Base-by-base conservation (phyloP, 768 basidiomycete species). In the Mycena belliarum region DNA sequence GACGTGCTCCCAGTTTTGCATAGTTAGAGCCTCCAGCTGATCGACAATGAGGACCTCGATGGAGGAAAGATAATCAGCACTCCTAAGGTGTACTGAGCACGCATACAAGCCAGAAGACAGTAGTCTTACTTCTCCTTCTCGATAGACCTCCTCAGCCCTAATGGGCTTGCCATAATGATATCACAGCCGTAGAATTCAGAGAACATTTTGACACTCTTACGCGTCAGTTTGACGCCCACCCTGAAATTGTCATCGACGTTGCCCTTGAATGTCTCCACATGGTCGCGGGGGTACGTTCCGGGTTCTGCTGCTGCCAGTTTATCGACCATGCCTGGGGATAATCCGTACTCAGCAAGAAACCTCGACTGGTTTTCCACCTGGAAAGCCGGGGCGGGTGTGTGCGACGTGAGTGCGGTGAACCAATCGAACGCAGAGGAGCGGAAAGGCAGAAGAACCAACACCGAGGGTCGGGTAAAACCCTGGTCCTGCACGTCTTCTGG, bases 1-100 rank as follows among this genome's bases (percentile, higher is more conserved):
- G 20, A 95, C 82, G 67, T 98, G 97, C 37, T 98, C 95, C 97
- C 97, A 99, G 66, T 99, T 99, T 75, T 98, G 97, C 97, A 98
- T 98, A 4, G 85, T 82, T 65, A 98, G 81, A 4, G 89, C 89
- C 70, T 98, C 94, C 78, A 93, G 79, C 67, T 97, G 95, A 70
- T 98, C 97, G 16, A 93, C 79, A n/a, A 98, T 74, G 21, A 94
- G 74, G 6, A 98, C 73, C 68, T 99, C 97, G 53, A 99, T 90
- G 3, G 94, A 96, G 12, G 92, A 92, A 49, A 99, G 77, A 69
- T 96, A 94, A 73, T 99, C 97, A 12, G 85, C 86, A 64, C 81
- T 91, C 68, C 93, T 93, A 59, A 18, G 29, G 23, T 43, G 33
- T 46, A 25, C 29, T 11, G n/a, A 46, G 50, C 6, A 32, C n/a